phyloP scores from a whole-genome alignment of 2,329 filamentous ascomycete genomes.

The Davidsoniella australis region DNA sequence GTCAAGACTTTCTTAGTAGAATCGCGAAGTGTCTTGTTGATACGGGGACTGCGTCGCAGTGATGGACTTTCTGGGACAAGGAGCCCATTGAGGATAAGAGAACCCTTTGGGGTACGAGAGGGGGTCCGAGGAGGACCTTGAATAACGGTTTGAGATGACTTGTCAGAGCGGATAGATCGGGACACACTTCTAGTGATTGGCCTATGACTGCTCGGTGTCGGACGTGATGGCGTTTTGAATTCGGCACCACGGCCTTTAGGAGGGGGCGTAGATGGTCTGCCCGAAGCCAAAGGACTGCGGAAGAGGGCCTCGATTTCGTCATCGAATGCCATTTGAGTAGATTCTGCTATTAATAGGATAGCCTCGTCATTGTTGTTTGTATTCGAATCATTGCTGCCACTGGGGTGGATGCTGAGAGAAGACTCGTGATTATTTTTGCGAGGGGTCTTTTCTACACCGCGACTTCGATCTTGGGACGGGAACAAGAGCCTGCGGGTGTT shows the following conservation, averaged over 20 bases:
- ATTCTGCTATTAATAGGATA: constrained; percentile 21
- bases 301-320: constrained; percentile 43
- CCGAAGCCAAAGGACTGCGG: constrained; percentile 30
- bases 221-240: constrained; percentile 47
- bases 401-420: constrained; percentile 27
- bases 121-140: constrained; percentile 31
- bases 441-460: constrained; percentile 17
- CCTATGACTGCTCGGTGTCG: constrained; percentile 38
- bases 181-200: constrained; percentile 45
- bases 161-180: constrained; percentile 33
- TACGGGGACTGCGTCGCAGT: constrained; percentile 28
- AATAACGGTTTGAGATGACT: constrained; percentile 27
- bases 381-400: constrained; percentile 35
- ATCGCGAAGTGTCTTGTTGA: constrained; percentile 7
- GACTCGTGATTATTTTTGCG: too few relatives aligned
- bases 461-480: constrained; percentile 46
- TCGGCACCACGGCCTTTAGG: constrained; percentile 26
- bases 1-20: constrained; percentile 3
- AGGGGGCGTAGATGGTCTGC: constrained; percentile 34
- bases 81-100: constrained; percentile 15
- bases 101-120: constrained; percentile 24
- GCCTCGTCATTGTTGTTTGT: constrained; percentile 9
- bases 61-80: constrained; percentile 19
- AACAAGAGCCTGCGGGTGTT: constrained; percentile 56
- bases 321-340: constrained; percentile 19